Evolutionary conservation across 2,329 filamentous ascomycete genomes (phyloP), one percentile per base, ranked within the genome.

Genomic region (Thielaviopsis ethacetica): DNA sequence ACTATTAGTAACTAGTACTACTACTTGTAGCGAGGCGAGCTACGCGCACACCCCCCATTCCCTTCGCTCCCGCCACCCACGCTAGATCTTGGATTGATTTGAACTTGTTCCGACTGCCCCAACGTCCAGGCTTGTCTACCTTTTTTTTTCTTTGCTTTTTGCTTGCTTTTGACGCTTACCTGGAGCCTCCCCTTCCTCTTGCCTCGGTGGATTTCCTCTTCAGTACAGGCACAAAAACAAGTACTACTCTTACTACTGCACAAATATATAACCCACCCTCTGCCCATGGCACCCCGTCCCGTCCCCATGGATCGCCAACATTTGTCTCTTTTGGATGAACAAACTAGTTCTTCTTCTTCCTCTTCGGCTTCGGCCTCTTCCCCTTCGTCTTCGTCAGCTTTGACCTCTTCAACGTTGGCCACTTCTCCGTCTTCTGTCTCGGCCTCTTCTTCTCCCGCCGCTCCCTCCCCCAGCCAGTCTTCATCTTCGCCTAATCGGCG

Each of bases 401-500:
- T 6, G 24, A 6, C 24, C 24, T 26, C 24, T 26, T 26, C 24
- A 26, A 26, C 24, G 44, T 53, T 26, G 15, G 27, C 51, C 34
- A 21, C 47, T 51, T 21, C 41, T 44, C 7, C 54, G 21, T 54
- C 53, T n/a, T n/a, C 56, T 27, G 12, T 47, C 26, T 30, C n/a
- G 17, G 10, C 44, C 52, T 38, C 19, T n/a, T 30, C 50, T 47
- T 47, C 15, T 19, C 3, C 15, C 17, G 17, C 41, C 41, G 15
- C 41, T 17, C 12, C 41, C 41, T 13, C 41, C 15, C 12, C 41
- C 17, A 47, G 41, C 41, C 41, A n/a, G 17, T 15, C 4, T 17
- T 26, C 56, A 19, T 50, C 54, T 27, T 53, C 71, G 70, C 70
- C 68, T 62, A 67, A 69, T 61, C 70, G 72, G 66, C 72, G 71